These are phyloP conservation scores for Penicillium digitatum DNA, from an alignment of 2,329 filamentous ascomycete species.

Conservation along the genomic window DNA sequence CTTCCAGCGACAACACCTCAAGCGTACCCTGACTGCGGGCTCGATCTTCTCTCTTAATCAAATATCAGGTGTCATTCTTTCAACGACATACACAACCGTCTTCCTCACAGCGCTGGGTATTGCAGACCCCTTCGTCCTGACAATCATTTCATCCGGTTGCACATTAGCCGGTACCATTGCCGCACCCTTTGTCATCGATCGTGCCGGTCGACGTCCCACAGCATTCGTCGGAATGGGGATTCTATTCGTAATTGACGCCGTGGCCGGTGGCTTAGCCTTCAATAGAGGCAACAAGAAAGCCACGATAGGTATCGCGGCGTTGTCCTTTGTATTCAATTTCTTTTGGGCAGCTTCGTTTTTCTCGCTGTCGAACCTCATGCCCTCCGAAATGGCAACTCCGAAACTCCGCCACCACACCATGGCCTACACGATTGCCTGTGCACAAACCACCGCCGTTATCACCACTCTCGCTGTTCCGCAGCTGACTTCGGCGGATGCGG, in stretches of 20 bases:
- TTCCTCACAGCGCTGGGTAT: slow-evolving; percentile 36
- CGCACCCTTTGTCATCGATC: slow-evolving; percentile 36
- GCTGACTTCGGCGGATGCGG: slow-evolving; percentile 33
- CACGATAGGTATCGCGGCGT: slow-evolving; percentile 29
- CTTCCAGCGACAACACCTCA: slow-evolving; percentile 33
- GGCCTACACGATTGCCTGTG: slow-evolving; percentile 36
- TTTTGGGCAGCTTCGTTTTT: slow-evolving; percentile 39
- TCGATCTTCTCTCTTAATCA: slow-evolving; percentile 38
- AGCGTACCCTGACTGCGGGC: slow-evolving; percentile 36
- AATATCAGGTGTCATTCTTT: slow-evolving; percentile 37
- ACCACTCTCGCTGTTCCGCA: slow-evolving; percentile 40
- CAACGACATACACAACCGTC: slow-evolving; percentile 38
- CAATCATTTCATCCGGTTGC: slow-evolving; percentile 36
- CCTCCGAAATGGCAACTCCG: slow-evolving; percentile 37
- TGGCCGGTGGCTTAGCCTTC: slow-evolving; percentile 36
- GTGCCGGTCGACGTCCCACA: slow-evolving; percentile 34
- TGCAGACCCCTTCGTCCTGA: slow-evolving; percentile 34
- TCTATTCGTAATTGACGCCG: slow-evolving; percentile 33
- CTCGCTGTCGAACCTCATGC: slow-evolving; percentile 34
- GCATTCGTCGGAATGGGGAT: slow-evolving; percentile 35
- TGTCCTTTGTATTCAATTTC: slow-evolving; percentile 39
- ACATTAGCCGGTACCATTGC: slow-evolving; percentile 36
- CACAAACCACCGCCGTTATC: slow-evolving; percentile 37
- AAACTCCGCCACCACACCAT: slow-evolving; percentile 38
- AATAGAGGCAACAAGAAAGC: slow-evolving; percentile 20